phyloP scores from a whole-genome alignment of 345 rosid genomes.

The Aquilaria yunnanensis region DNA sequence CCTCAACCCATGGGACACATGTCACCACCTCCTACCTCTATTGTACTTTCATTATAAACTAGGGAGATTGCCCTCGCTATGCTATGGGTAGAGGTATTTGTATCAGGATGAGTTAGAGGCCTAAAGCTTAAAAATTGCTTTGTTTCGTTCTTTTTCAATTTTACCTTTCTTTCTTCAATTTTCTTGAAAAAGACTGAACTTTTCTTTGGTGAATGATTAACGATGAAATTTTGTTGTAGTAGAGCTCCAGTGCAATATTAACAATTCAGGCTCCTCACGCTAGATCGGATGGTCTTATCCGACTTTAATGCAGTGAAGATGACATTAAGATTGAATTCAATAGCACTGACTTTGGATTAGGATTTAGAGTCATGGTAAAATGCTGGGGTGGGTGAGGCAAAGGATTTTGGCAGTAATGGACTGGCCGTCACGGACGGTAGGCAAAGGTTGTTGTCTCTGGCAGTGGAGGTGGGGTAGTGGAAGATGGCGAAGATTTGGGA shows the following conservation, averaged over 20 bases:
- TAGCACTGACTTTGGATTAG: constrained; percentile 25
- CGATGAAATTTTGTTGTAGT: constrained; percentile 39
- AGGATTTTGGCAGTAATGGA: constrained; percentile 61
- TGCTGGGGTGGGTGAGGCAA: constrained; percentile 52
- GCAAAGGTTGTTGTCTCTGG: constrained; percentile 75
- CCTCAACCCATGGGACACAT: too few species aligned
- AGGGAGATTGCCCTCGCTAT: too few species aligned
- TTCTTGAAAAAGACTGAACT: too few species aligned
- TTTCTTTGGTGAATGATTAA: too few species aligned
- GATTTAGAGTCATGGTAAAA: constrained; percentile 70
- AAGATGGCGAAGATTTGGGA: constrained; percentile 63
- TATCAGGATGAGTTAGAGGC: too few species aligned
- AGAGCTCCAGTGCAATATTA: constrained; percentile 48
- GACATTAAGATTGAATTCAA: constrained; percentile 56
- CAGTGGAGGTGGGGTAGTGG: constrained; percentile 55
- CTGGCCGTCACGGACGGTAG: constrained; percentile 52
- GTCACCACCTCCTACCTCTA: too few species aligned
- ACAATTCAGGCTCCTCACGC: constrained; percentile 61
- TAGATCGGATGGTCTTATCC: constrained; percentile 67
- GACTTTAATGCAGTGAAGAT: constrained; percentile 69
- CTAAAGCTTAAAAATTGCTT: too few species aligned
- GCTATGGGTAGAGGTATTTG: too few species aligned
- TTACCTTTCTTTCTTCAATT: too few species aligned
- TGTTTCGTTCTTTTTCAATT: too few species aligned
- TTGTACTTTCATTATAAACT: too few species aligned